Conservation (phyloP, 2,329 filamentous ascomycete species). For the Aureobasidium leucospermi region DNA sequence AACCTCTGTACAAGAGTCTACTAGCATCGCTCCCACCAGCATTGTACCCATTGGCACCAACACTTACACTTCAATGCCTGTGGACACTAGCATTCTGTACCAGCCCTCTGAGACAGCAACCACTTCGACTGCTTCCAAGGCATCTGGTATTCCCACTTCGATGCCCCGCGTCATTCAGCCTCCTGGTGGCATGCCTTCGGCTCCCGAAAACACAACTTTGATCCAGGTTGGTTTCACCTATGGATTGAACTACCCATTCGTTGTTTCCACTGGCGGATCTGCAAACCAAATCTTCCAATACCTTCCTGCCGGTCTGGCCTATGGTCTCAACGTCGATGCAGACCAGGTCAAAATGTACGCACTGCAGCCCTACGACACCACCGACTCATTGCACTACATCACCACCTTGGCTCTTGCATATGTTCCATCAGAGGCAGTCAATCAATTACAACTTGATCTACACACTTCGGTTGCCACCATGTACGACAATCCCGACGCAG, state of each 20-base stretch:
- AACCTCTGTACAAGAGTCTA: constrained; percentile 19
- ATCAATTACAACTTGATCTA: constrained; percentile 60
- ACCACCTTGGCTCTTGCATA: constrained; percentile 62
- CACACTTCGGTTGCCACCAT: constrained; percentile 63
- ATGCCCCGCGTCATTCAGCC: constrained; percentile 73
- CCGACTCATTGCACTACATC: constrained; percentile 61
- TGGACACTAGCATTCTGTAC: constrained; percentile 56
- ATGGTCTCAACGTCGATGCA: constrained; percentile 47
- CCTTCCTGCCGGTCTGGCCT: constrained; percentile 63
- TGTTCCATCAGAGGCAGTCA: constrained; percentile 37
- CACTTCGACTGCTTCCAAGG: constrained; percentile 32
- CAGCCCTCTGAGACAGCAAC: constrained; percentile 38
- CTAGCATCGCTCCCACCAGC: constrained; percentile 30
- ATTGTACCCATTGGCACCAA: constrained; percentile 42
- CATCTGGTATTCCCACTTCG: constrained; percentile 53
- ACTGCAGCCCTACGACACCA: constrained; percentile 71
- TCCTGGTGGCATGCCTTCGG: constrained; percentile 47
- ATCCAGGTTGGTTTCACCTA: constrained; percentile 82
- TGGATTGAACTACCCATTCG: constrained; percentile 76
- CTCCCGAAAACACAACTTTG: constrained; percentile 58
- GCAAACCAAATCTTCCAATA: constrained; percentile 79
- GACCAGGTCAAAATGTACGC: constrained; percentile 59
- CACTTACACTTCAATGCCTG: constrained; percentile 38
- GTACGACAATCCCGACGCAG: constrained; percentile 61
- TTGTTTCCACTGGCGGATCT: constrained; percentile 62